Base-by-base conservation (phyloP, 2,329 filamentous ascomycete genomes). In the Fusarium austroafricanum region DNA sequence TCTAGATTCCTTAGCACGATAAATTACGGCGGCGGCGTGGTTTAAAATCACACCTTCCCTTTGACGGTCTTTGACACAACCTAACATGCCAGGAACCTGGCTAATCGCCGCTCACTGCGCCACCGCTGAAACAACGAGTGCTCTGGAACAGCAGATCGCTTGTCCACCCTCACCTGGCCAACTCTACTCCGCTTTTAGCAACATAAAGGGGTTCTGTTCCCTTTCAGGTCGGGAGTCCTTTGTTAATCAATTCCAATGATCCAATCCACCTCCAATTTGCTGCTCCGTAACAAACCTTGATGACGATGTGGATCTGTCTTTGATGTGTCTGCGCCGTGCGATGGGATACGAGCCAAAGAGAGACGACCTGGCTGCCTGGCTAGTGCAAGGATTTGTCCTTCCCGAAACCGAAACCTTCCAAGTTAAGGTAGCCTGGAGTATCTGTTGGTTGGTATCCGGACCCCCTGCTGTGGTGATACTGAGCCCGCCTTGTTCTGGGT, bases 91-190 rank as follows among this genome's bases (percentile, higher is more conserved):
- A 21, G 18, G 33, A 50, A 29, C 33, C 47, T 37, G 39, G 47
- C 47, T 35, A 35, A 35, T n/a, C 33, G 29, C 29, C 29, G 29
- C 33, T 35, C 5, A 26, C 49, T 56, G 38, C 53, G 42, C 60
- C 65, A 47, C 52, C 43, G 23, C 50, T 69, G 65, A 57, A 69
- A 68, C 65, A 54, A 47, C 49, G 33, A 31, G 51, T 20, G 18
- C 59, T 49, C 50, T 61, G 23, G 29, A 45, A 38, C 47, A 29
- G 28, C 28, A 29, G 28, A 29, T 29, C 28, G 11, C 28, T 10
- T 67, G 26, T 35, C 29, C 44, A 38, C 63, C 53, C 29, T 52
- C 38, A 47, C 51, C 28, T 40, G 40, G 38, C 42, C 21, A 29
- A 35, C 17, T 43, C 20, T 44, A 20, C 39, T 68, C 65, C 55